Conservation (phyloP, 2,329 filamentous ascomycete species). For the Alternaria arborescens region DNA sequence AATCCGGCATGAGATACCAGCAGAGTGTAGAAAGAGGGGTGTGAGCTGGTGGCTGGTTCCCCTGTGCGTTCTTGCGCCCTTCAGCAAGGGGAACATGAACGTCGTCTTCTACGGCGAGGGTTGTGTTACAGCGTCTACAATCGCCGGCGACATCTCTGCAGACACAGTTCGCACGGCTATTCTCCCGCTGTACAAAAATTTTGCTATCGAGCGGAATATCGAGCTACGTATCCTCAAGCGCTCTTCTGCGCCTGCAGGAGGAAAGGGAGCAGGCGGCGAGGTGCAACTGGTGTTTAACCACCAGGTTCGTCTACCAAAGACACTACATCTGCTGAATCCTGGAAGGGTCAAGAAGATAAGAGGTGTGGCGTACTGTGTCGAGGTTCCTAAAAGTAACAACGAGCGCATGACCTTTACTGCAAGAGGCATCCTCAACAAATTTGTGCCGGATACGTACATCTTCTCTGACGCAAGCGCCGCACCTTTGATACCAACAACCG, state of each 20-base stretch:
- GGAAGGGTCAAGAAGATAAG: conserved; percentile 88
- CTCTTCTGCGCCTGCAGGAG: conserved; percentile 73
- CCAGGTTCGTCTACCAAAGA: conserved; percentile 93
- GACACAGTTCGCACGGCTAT: conserved; percentile 94
- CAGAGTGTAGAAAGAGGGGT: conserved; percentile 78
- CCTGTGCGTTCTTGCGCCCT: conserved; percentile 88
- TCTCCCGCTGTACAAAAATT: conserved; percentile 86
- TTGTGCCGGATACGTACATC: conserved; percentile 90
- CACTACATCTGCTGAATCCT: conserved; percentile 83
- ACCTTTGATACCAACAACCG: conserved; percentile 71
- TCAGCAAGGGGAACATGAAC: conserved; percentile 90
- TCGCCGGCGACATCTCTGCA: conserved; percentile 84
- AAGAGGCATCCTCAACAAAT: conserved; percentile 80
- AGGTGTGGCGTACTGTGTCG: conserved; percentile 92
- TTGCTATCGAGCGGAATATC: conserved; percentile 86
- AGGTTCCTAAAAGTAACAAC: conserved; percentile 92
- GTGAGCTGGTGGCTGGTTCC: conserved; percentile 92
- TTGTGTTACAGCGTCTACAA: conserved; percentile 88
- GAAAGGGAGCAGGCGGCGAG: conserved; percentile 83
- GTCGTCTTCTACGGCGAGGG: conserved; percentile 89
- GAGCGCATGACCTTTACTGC: conserved; percentile 93
- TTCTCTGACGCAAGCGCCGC: conserved; percentile 73
- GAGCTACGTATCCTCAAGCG: conserved; percentile 83
- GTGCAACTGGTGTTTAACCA: conserved; percentile 95
- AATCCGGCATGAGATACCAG: conserved; percentile 81